Conservation (phyloP, 805 yeast species). For the Barnettozyma sucrosica region DNA sequence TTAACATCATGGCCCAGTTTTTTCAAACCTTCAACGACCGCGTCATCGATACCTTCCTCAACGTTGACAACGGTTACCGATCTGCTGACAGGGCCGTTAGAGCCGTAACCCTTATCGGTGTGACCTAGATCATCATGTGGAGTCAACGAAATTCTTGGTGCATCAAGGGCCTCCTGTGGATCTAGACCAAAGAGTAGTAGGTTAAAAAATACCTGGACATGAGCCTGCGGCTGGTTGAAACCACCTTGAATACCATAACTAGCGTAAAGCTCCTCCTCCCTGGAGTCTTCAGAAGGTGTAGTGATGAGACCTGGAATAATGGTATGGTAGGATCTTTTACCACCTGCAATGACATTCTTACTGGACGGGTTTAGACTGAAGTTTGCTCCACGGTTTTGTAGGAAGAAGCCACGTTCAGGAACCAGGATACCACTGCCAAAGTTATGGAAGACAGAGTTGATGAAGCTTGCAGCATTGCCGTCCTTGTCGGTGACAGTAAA, state of each 20-base stretch:
- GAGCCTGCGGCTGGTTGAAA: conserved; percentile 82
- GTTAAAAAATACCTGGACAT: conserved; percentile 69
- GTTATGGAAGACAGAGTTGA: conserved; percentile 62
- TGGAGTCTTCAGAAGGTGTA: conserved; percentile 25
- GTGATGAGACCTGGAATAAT: conserved; percentile 82
- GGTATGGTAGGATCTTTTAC: conserved; percentile 75
- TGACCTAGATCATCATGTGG: conserved; percentile 41
- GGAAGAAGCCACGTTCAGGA: conserved; percentile 55
- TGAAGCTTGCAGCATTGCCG: conserved; percentile 80
- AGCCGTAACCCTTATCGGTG: conserved; percentile 50
- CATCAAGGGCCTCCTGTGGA: conserved; percentile 71
- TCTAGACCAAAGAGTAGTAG: conserved; percentile 53
- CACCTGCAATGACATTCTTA: conserved; percentile 57
- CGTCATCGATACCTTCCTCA: conserved; percentile 57
- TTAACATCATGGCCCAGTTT: conserved; percentile 53
- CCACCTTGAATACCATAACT: conserved; percentile 86
- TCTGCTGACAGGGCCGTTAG: conserved; percentile 59
- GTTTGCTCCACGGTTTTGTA: conserved; percentile 75
- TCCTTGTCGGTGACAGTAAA: conserved; percentile 56
- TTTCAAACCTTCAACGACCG: conserved; percentile 40
- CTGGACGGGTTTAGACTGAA: conserved; percentile 55
- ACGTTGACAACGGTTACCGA: conserved; percentile 52
- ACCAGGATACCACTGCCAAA: conserved; percentile 73
- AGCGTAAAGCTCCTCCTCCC: conserved; percentile 48
- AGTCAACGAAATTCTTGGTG: conserved; percentile 63